Base-by-base conservation (phyloP, 2,329 filamentous ascomycete species). In the Calycina marina region DNA sequence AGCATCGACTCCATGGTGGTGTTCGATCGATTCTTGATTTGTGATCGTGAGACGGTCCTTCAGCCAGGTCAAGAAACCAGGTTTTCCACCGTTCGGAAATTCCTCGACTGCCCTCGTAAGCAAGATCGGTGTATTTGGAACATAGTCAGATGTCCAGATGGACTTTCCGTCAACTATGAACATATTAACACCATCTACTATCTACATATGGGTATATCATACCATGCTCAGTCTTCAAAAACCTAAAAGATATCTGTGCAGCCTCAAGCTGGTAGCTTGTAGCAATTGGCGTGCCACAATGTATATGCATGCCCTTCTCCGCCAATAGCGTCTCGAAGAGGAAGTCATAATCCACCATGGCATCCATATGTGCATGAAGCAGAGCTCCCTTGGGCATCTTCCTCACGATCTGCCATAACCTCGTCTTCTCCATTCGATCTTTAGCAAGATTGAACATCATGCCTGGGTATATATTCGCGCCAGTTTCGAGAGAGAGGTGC, bases 361-460 rank as follows among this genome's bases (percentile, higher is more conserved):
- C 84, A 54, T 92, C 82, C 51, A 92, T 62, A 55, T 96, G 86
- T 26, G 83, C 83, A 59, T 96, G 86, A 38, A 93, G 59, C 17
- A 93, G 62, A 6, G 77, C 67, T 9, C 88, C 90, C 56, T 94
- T 94, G 24, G 88, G 88, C 79, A 94, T 82, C 37, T 62, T 68
- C 34, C 73, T 69, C 5, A 93, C 69, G 44, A 93, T 88, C 37
- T 72, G 67, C 81, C 82, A 94, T 11, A 93, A 64, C 47, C 74
- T 73, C 5, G 82, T 90, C 43, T 63, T 63, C 54, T 92, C 80
- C 70, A 93, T 86, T 26, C 73, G 71, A 9, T 73, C 68, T 55
- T 83, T 86, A 45, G 82, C 83, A 16, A 85, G 65, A 22, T 71
- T 76, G 58, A 93, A 93, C 76, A 90, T 86, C 77, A 92, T 92